Evolutionary conservation across 805 yeast species (phyloP).

Genomic region (Hanseniaspora taiwanica): DNA sequence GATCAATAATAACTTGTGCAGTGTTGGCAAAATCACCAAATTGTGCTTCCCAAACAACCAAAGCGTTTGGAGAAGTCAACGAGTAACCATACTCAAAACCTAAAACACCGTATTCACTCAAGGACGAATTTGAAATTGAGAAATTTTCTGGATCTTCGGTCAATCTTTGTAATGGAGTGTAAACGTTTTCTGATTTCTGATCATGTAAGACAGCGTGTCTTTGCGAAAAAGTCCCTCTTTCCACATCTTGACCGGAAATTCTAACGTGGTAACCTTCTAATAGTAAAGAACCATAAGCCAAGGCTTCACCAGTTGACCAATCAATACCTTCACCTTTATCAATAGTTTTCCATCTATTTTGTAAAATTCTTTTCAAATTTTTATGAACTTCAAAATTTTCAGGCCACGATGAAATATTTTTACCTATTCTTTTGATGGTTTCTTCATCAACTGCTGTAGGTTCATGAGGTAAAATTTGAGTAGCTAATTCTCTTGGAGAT

Average conservation of each 20-base stretch:
- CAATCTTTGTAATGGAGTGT: conserved; percentile 76
- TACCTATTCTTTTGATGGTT: conserved; percentile 66
- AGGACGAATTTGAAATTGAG: conserved; percentile 82
- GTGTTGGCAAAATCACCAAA: conserved; percentile 99
- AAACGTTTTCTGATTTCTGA: conserved; percentile 71
- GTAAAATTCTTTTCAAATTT: conserved; percentile 89
- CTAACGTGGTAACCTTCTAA: conserved; percentile 93
- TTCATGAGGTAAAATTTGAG: conserved; percentile 88
- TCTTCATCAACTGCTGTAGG: conserved; percentile 81
- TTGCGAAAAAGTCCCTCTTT: conserved; percentile 99
- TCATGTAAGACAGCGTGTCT: conserved; percentile 98
- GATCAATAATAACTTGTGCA: conserved; percentile 95
- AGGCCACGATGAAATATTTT: conserved; percentile 71
- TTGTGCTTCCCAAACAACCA: conserved; percentile 99
- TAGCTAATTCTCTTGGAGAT: conserved; percentile 92
- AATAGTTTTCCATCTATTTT: conserved; percentile 71
- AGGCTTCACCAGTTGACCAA: conserved; percentile 99
- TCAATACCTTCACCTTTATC: conserved; percentile 90
- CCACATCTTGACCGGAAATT: conserved; percentile 98
- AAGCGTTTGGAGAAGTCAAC: conserved; percentile 90
- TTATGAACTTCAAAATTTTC: conserved; percentile 79
- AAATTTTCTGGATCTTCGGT: conserved; percentile 75
- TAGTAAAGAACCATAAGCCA: conserved; percentile 87
- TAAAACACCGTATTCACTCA: conserved; percentile 98
- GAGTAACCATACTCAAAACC: conserved; percentile 99